Conservation (phyloP, 176 grass and related monocot genomes). For the Sorghum bicolor region DNA sequence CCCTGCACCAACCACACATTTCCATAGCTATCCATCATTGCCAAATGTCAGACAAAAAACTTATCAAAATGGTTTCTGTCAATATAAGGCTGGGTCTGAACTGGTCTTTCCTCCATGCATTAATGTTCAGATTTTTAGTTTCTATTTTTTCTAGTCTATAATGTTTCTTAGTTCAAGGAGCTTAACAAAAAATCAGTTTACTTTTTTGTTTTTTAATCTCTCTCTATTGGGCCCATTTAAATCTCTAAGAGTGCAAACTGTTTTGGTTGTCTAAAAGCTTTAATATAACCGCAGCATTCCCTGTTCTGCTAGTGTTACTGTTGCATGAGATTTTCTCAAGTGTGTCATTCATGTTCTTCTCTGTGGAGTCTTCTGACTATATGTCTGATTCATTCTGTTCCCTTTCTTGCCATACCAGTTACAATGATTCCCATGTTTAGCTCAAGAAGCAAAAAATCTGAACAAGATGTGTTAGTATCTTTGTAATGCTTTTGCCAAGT, state of each 20-base stretch:
- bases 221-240: not conserved
- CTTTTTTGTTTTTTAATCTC: not conserved
- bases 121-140: not conserved
- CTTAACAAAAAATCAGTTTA: slow-evolving; percentile 11
- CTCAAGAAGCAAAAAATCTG: slow-evolving; percentile 18
- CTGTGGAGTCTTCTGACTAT: not conserved
- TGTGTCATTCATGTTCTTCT: not conserved
- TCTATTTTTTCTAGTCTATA: not conserved
- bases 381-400: not conserved
- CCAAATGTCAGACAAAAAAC: not conserved
- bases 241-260: not conserved
- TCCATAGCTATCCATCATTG: slow-evolving; percentile 17
- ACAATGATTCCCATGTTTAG: not conserved
- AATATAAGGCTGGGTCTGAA: not conserved
- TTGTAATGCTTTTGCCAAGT: not conserved
- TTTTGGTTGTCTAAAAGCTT: slow-evolving; percentile 3
- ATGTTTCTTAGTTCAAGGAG: not conserved
- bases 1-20: slow-evolving; percentile 25
- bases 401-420: not conserved
- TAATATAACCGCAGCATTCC: not conserved
- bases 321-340: not conserved
- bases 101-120: not conserved
- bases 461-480: not conserved
- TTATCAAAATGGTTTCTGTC: slow-evolving; percentile 16
- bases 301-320: not conserved